Conservation (phyloP, 73 alveolate species). For the Paramecium sexaurelia region DNA sequence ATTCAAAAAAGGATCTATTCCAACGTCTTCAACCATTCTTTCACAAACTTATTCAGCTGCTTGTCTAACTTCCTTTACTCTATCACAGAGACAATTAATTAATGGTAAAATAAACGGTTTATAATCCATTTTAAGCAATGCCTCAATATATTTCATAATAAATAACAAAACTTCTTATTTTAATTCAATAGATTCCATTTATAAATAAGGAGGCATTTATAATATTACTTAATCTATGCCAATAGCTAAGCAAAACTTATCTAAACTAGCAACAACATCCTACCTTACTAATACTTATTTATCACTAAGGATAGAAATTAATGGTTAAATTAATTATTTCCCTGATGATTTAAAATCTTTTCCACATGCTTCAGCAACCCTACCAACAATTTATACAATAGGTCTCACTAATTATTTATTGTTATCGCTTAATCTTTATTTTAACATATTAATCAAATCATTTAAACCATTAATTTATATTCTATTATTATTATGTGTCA, state of each 20-base stretch:
- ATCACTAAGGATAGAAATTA: slow-evolving; percentile 42
- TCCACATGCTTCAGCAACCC: slow-evolving; percentile 69
- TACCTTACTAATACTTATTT: slow-evolving; percentile 59
- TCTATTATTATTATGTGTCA: slow-evolving; percentile 33
- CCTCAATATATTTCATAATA: slow-evolving; percentile 46
- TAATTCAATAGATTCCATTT: slow-evolving; percentile 23
- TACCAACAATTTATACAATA: slow-evolving; percentile 44
- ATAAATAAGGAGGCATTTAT: slow-evolving; percentile 45
- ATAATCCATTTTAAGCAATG: slow-evolving; percentile 15
- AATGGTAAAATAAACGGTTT: slow-evolving; percentile 58
- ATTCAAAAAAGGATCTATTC: slow-evolving; percentile 55
- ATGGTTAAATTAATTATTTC: slow-evolving; percentile 28
- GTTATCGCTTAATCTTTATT: slow-evolving; percentile 35
- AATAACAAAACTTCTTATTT: slow-evolving; percentile 49
- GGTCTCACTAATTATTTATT: slow-evolving; percentile 59
- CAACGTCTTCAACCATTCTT: slow-evolving; percentile 44
- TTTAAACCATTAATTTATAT: slow-evolving; percentile 35
- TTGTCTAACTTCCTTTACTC: slow-evolving; percentile 56
- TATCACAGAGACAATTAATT: slow-evolving; percentile 56
- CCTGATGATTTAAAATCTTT: slow-evolving; percentile 58
- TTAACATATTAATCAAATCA: slow-evolving; percentile 46
- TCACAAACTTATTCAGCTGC: slow-evolving; percentile 60
- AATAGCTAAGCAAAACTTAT: slow-evolving; percentile 37
- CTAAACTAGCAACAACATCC: slow-evolving; percentile 61
- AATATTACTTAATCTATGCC: slow-evolving; percentile 49